phyloP scores from a whole-genome alignment of 2,329 filamentous ascomycete species.

The Talaromyces sp. region DNA sequence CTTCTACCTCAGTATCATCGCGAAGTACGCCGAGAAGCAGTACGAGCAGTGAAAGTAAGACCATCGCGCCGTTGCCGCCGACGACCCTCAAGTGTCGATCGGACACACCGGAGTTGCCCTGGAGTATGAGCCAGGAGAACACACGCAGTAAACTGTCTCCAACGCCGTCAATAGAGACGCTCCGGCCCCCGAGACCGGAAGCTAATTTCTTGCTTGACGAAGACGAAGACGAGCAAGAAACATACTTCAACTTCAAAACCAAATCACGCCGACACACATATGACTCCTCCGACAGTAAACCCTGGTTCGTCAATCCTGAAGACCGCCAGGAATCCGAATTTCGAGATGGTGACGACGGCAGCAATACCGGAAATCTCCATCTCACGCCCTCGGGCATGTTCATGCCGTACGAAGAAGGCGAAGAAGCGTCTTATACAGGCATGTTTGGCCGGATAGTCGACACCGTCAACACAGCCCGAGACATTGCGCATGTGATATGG shows the following conservation, averaged over 20 bases:
- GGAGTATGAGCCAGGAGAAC: constrained; percentile 29
- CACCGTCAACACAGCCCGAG: constrained; percentile 64
- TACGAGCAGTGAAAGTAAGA: constrained; percentile 67
- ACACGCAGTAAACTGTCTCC: constrained; percentile 57
- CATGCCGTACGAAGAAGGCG: constrained; percentile 78
- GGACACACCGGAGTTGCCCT: constrained; percentile 63
- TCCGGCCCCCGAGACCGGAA: constrained; percentile 66
- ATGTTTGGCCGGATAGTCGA: constrained; percentile 77
- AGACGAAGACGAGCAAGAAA: constrained; percentile 57
- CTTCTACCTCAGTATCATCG: constrained; percentile 17
- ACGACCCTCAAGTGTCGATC: constrained; percentile 82
- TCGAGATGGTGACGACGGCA: not conserved
- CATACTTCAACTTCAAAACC: constrained; percentile 42
- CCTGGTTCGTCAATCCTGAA: constrained; percentile 34
- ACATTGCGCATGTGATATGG: constrained; percentile 65
- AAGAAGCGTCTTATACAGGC: constrained; percentile 55
- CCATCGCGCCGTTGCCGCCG: constrained; percentile 80
- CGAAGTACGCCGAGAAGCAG: constrained; percentile 55
- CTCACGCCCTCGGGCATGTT: constrained; percentile 85
- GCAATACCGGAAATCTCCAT: constrained; percentile 56
- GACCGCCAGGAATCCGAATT: constrained; percentile 55
- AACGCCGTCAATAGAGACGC: constrained; percentile 77
- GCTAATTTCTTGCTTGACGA: constrained; percentile 62
- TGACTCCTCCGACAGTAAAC: constrained; percentile 21
- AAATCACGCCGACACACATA: constrained; percentile 12